Base-by-base conservation (phyloP, 371 early-diverging fungal species). In the Actinomucor elegans region DNA sequence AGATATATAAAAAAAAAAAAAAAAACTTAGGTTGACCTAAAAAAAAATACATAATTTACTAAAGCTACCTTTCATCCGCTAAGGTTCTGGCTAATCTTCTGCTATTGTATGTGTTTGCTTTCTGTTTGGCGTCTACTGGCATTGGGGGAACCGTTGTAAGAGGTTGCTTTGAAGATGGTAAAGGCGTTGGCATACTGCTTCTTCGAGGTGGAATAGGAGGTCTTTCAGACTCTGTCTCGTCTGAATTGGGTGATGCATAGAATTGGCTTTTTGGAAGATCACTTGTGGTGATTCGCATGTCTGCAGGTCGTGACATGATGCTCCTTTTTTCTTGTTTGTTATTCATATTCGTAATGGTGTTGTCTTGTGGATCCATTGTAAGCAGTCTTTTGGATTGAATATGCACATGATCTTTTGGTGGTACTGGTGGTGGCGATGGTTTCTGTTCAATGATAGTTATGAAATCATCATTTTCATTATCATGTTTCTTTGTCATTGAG, bases 181-280 rank as follows among this genome's bases (percentile, higher is more conserved):
- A 29, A 3, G 37, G 46, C 17, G 50, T 33, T n/a, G 64, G 64
- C 55, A 63, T 57, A 29, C 64, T 63, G 20, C 58, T 63, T 29
- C 46, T 42, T 11, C 58, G 49, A 20, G 64, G 58, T 2, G 64
- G 64, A 28, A 58, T 52, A 52, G 52, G 33, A 15, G 57, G 52
- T 12, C 45, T 52, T 6, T 31, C 20, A 5, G 41, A 26, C n/a
- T 23, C 21, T 27, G 27, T 21, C 2, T 42, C 11, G 5, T 9
- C 21, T 14, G 31, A 15, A 21, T 42, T 24, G 26, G n/a, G 33
- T 12, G 32, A 32, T 33, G 38, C 48, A 27, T 15, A n/a, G 50
- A 28, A 18, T 8, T 49, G 41, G 5, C 23, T 41, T 27, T 53
- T 44, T 9, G 45, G 28, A 28, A 52, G 17, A 27, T 36, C 53